Evolutionary conservation across 106 monocot species (phyloP), one percentile per base, ranked within the genome.

Genomic region (Agapanthus africanus): DNA sequence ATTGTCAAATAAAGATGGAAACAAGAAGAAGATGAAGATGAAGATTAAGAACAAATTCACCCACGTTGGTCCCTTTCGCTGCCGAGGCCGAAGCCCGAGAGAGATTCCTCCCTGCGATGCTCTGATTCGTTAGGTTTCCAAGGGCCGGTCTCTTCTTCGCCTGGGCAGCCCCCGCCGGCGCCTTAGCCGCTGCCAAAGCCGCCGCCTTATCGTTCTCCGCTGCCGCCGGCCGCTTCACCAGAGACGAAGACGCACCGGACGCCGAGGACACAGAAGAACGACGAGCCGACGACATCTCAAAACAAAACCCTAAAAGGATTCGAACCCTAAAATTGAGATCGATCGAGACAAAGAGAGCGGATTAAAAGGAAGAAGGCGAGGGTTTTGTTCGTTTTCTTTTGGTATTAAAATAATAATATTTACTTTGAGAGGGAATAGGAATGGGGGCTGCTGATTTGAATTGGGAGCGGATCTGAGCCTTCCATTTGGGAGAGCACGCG

Each of bases 81-180:
- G 15, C 69, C 26, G 69, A 11, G 3, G 60, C 18, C 40, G 69
- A 66, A 15, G 66, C 40, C n/a, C n/a, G n/a, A n/a, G n/a, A n/a
- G 37, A 34, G 2, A 11, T 39, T 60, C 19, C 69, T 59, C 59
- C 59, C 76, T 11, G 9, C 72, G 40, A 22, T 59, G 63, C 49
- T 4, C 67, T 71, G 76, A 54, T 90, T 90, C 5, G 80, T 85
- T 35, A 90, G 22, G 49, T 86, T 85, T 40, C 80, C 78, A 27
- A 90, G 85, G 19, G 83, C 83, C 9, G 75, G 68, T 70, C 90
- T 75, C 80, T 83, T 85, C 78, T 85, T 86, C 33, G 90, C 79
- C 72, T 85, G 82, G 4, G 71, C 42, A 40, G 59, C 54, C 3
- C 38, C 27, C 72, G 68, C 77, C 31, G 70, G 62, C 34, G 49